phyloP scores from a whole-genome alignment of 2,329 filamentous ascomycete genomes.

The Acrocalymma vagum region DNA sequence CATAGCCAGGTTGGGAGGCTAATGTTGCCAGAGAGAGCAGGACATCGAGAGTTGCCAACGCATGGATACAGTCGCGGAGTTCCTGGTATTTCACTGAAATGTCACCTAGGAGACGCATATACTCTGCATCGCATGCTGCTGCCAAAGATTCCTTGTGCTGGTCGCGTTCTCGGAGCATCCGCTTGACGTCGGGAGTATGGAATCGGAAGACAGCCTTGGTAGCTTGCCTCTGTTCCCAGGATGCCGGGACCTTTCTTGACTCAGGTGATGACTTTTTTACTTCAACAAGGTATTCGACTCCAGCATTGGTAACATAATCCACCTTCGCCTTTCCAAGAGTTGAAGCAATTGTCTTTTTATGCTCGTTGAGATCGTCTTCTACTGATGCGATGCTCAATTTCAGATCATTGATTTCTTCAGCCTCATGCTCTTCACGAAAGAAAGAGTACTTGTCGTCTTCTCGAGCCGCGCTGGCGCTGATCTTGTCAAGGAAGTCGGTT shows the following conservation, averaged over 20 bases:
- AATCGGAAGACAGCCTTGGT: slow-evolving; percentile 94
- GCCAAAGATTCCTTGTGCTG: slow-evolving; percentile 94
- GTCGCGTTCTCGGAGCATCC: slow-evolving; percentile 84
- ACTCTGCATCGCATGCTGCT: slow-evolving; percentile 88
- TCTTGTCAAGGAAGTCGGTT: slow-evolving; percentile 78
- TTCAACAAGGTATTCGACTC: slow-evolving; percentile 95
- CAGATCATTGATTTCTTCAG: slow-evolving; percentile 85
- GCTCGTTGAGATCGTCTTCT: slow-evolving; percentile 84
- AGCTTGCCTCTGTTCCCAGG: slow-evolving; percentile 93
- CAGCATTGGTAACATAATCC: slow-evolving; percentile 82
- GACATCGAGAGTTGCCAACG: slow-evolving; percentile 88
- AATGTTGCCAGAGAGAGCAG: slow-evolving; percentile 86
- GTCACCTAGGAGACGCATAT: slow-evolving; percentile 72
- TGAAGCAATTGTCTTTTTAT: slow-evolving; percentile 74
- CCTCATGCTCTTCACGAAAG: slow-evolving; percentile 87
- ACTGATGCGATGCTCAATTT: slow-evolving; percentile 94
- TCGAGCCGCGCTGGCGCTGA: slow-evolving; percentile 84
- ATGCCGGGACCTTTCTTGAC: slow-evolving; percentile 88
- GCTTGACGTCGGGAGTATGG: slow-evolving; percentile 89
- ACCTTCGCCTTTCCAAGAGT: slow-evolving; percentile 77
- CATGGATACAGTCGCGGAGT: slow-evolving; percentile 86
- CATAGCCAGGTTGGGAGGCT: slow-evolving; percentile 86
- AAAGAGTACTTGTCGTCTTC: slow-evolving; percentile 93
- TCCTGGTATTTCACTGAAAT: slow-evolving; percentile 88
- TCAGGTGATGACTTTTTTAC: slow-evolving; percentile 75